Evolutionary conservation across 73 alveolate genomes (phyloP), one percentile per base, ranked within the genome.

Genomic region (Uronychia setigera): DNA sequence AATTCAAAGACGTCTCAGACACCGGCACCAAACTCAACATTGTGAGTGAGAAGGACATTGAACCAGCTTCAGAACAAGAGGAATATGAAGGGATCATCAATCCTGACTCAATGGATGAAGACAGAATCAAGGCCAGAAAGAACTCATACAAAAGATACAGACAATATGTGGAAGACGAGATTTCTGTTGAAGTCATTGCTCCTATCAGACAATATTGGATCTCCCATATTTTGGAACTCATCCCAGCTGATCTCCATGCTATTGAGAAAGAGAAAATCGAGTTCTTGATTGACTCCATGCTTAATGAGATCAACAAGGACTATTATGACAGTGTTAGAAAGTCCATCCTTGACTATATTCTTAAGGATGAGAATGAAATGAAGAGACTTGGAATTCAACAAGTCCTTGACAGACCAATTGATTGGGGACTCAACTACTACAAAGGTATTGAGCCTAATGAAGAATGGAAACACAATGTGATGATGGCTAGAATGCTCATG

Each of bases 401-500:
- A 58, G 95, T 94, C 31, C 94, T 91, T 74, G 93, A 96, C 84
- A 87, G 88, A 32, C 96, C 97, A 0, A 89, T 93, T 59, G 99
- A 96, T 80, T 96, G 95, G 94, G 99, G 99, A 31, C 94, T 88
- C 27, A 92, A 93, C 82, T 87, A 67, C 82, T 96, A 92, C 85
- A 94, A 84, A 77, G 98, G 98, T 25, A 92, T 96, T 31, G 98
- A 94, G 59, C 97, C 97, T 5, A 92, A 90, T 59, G 97, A 87
- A 31, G 99, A 96, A 74, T 96, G 99, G 99, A 95, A 96, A 80
- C 96, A 94, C 79, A 93, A 94, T 79, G 98, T 96, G 31, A 96
- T 94, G 97, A 96, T 92, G 95, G 99, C 99, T 1, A 86, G 98
- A 87, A 92, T 94, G 96, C 94, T 94, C 29, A 96, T 96, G 95